These are phyloP conservation scores for Penicillium sp. DNA, from an alignment of 2,329 filamentous ascomycete species.

Conservation along the genomic window DNA sequence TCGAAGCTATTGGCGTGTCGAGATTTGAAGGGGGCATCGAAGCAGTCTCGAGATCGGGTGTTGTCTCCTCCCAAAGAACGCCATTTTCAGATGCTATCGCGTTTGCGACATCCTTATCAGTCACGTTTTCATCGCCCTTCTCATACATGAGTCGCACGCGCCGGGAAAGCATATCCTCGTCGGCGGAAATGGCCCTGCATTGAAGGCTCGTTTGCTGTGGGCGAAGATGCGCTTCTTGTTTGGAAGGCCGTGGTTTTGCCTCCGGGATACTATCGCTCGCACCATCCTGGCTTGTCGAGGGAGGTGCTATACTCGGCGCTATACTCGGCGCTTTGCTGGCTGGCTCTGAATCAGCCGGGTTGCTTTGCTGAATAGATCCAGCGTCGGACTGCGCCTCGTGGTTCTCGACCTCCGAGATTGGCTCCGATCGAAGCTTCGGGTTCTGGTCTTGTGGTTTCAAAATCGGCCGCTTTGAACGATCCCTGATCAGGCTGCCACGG, in stretches of 20 bases:
- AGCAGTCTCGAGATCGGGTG: conserved; percentile 30
- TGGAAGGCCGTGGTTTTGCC: conserved; percentile 26
- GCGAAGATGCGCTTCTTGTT: conserved; percentile 39
- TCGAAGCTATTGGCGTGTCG: conserved; percentile 27
- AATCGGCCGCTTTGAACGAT: conserved; percentile 39
- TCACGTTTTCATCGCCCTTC: conserved; percentile 58
- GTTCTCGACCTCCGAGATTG: conserved; percentile 1
- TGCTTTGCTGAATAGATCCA: conserved; percentile 5
- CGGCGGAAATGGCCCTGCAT: conserved; percentile 59
- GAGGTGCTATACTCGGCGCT: conserved; percentile 5
- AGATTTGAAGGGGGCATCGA: conserved; percentile 26
- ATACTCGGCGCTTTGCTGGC: conserved; percentile 13
- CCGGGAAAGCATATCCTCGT: conserved; percentile 63
- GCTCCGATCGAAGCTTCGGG: conserved; percentile 11
- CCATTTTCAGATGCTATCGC: conserved; percentile 40
- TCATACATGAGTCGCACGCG: conserved; percentile 66
- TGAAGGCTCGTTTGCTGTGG: conserved; percentile 38
- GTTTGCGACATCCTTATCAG: conserved; percentile 41
- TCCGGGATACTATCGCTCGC: conserved; percentile 22
- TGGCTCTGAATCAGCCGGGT: conserved; percentile 7
- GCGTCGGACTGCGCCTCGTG: conserved; percentile 5
- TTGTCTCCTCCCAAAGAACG: conserved; percentile 41
- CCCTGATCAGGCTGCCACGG: conserved; percentile 60
- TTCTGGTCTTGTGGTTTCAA: conserved; percentile 29
- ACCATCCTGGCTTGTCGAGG: conserved; percentile 15